Percentiles rank a stretch among this genome's conserved stretches.
phyloP scores from a whole-genome alignment of 176 grass and related monocot species.

The Oryza punctata region DNA sequence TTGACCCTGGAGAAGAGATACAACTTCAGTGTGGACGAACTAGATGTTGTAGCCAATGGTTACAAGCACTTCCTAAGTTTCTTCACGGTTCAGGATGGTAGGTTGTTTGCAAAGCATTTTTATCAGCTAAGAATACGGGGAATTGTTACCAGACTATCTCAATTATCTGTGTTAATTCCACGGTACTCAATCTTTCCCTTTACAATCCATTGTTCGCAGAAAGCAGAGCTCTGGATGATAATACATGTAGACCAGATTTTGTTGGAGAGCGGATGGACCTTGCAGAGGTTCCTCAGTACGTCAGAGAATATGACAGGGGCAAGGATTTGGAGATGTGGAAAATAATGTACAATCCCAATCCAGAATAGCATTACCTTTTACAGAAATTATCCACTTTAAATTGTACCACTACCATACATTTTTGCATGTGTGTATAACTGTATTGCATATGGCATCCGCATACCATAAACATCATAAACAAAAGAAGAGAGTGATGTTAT shows the following conservation, averaged over 20 bases:
- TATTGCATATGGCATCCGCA: background rate
- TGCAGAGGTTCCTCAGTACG: constrained; percentile 61
- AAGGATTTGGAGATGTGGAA: constrained; percentile 75
- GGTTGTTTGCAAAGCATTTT: background rate
- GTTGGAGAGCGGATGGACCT: constrained; percentile 59
- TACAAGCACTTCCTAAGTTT: constrained; percentile 71
- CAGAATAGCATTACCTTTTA: background rate
- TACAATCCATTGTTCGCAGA: constrained; percentile 34
- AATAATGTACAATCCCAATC: constrained; percentile 37
- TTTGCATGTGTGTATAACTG: background rate
- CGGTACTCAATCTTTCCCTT: background rate
- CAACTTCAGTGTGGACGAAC: constrained; percentile 80
- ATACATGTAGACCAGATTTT: constrained; percentile 30
- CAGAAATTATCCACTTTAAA: background rate
- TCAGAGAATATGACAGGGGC: constrained; percentile 77
- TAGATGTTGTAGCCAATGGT: constrained; percentile 81
- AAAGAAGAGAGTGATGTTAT: too few species aligned
- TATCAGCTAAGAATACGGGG: background rate
- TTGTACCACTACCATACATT: background rate
- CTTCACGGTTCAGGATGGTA: constrained; percentile 52
- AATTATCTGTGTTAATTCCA: background rate
- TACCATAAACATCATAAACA: too few species aligned
- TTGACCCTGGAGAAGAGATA: constrained; percentile 93
- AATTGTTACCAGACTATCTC: background rate
- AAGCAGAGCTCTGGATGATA: background rate